Percentiles rank a stretch among this genome's conserved stretches.
Conservation (phyloP, 805 yeast species). For the Myxozyma nipponensis region DNA sequence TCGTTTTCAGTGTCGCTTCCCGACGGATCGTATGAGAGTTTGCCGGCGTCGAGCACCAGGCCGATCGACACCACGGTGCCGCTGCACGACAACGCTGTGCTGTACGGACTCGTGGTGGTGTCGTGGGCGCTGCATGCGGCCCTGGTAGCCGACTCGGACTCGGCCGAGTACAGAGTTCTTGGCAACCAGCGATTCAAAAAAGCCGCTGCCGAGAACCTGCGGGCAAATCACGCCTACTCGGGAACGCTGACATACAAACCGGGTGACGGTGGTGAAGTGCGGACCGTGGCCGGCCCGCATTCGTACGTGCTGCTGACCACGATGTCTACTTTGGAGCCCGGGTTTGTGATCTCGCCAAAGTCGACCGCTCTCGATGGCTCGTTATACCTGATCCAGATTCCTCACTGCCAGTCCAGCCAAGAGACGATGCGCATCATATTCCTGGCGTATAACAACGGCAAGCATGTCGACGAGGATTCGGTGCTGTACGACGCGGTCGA, state of each 20-base stretch:
- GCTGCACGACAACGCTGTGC: constrained; percentile 5
- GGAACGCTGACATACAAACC: constrained; percentile 39
- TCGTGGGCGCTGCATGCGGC: constrained; percentile 89
- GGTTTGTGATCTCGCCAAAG: constrained; percentile 59
- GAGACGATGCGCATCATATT: constrained; percentile 53
- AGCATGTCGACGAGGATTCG: constrained; percentile 47
- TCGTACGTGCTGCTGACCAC: constrained; percentile 60
- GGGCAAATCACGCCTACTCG: constrained; percentile 48
- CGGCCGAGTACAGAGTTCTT: constrained; percentile 56
- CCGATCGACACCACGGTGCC: constrained; percentile 34
- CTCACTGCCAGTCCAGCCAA: constrained; percentile 34
- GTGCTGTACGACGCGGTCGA: constrained; percentile 47
- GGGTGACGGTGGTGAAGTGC: constrained; percentile 10
- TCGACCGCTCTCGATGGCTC: constrained; percentile 45
- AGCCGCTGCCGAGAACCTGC: constrained; percentile 59
- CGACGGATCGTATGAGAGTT: constrained; percentile 34
- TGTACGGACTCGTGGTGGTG: constrained; percentile 49
- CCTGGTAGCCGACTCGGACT: constrained; percentile 73
- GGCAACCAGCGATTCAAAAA: constrained; percentile 66
- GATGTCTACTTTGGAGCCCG: constrained; percentile 54
- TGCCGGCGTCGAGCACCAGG: constrained; percentile 45
- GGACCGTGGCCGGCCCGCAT: constrained; percentile 41
- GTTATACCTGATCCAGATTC: constrained; percentile 49
- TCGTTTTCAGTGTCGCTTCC: constrained; percentile 26
- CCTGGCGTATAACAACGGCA: constrained; percentile 54